phyloP scores from a whole-genome alignment of 2,329 filamentous ascomycete genomes.

The Metarhizium anisopliae region DNA sequence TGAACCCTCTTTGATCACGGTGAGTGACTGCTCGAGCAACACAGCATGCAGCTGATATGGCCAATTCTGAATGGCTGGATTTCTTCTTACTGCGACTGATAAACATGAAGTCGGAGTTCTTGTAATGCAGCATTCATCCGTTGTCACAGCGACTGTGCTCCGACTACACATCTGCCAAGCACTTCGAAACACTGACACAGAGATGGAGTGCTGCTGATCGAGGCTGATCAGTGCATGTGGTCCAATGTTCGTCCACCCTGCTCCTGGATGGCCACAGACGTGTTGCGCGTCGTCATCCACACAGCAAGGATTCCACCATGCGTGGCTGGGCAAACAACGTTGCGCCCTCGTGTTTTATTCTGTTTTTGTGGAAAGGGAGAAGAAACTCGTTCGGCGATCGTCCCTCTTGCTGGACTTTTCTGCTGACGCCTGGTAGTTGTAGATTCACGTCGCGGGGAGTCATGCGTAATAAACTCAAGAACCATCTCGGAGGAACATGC shows the following conservation, averaged over 20 bases:
- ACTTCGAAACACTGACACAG: not conserved
- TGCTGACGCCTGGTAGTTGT: no score
- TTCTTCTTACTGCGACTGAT: no score
- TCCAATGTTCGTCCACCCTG: not conserved
- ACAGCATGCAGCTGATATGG: not conserved
- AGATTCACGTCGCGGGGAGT: no score
- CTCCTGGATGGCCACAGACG: not conserved
- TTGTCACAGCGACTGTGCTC: not conserved
- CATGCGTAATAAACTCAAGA: no score
- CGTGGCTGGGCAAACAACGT: not conserved
- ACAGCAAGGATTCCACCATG: not conserved
- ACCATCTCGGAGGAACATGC: no score
- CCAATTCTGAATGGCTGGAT: no score
- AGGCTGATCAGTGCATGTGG: not conserved
- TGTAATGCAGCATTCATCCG: not conserved
- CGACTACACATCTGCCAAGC: not conserved
- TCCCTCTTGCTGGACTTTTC: no score
- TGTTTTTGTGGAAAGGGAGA: not conserved
- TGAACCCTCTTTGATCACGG: not conserved
- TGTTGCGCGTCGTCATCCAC: conserved; percentile 4
- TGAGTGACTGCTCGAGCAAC: not conserved
- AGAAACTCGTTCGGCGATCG: not conserved
- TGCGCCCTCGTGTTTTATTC: not conserved
- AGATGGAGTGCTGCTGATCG: not conserved
- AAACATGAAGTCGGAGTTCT: no score